Conservation (phyloP, 305 asterid genomes). For the Solanum hybrid region DNA sequence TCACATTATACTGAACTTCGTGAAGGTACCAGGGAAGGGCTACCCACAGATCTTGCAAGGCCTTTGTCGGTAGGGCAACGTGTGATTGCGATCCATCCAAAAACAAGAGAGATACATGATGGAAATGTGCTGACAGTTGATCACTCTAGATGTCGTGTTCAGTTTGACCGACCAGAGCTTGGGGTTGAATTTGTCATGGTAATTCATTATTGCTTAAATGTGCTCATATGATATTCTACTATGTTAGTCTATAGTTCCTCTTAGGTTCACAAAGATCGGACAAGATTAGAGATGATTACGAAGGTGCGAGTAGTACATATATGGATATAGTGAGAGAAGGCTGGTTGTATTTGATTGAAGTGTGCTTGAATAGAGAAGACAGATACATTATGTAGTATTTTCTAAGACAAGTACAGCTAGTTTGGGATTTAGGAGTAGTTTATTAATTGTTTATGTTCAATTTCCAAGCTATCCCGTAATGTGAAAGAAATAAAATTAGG, state of each 20-base stretch:
- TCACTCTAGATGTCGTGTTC: constrained; percentile 81
- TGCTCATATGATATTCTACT: constrained; percentile 3
- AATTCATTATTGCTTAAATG: constrained; percentile 17
- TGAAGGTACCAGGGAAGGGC: constrained; percentile 75
- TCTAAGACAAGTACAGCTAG: not conserved
- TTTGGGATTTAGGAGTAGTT: not conserved
- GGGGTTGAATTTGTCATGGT: constrained; percentile 96
- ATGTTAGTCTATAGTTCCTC: not conserved
- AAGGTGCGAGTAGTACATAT: not conserved
- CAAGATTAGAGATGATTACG: not conserved
- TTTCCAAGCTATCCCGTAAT: not conserved
- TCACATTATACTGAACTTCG: constrained; percentile 78
- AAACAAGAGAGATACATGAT: constrained; percentile 81
- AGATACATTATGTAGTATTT: not conserved
- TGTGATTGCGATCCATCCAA: constrained; percentile 89
- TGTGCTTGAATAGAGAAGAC: not conserved
- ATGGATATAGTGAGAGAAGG: not conserved
- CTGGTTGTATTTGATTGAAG: not conserved
- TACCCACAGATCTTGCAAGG: constrained; percentile 87
- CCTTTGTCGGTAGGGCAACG: constrained; percentile 94
- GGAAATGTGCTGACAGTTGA: constrained; percentile 92
- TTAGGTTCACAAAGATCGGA: not conserved
- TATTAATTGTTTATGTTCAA: not conserved
- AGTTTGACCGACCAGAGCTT: constrained; percentile 81
- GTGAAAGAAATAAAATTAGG: not conserved